phyloP scores from a whole-genome alignment of 768 basidiomycete genomes.

The Neoboletus magnificus region DNA sequence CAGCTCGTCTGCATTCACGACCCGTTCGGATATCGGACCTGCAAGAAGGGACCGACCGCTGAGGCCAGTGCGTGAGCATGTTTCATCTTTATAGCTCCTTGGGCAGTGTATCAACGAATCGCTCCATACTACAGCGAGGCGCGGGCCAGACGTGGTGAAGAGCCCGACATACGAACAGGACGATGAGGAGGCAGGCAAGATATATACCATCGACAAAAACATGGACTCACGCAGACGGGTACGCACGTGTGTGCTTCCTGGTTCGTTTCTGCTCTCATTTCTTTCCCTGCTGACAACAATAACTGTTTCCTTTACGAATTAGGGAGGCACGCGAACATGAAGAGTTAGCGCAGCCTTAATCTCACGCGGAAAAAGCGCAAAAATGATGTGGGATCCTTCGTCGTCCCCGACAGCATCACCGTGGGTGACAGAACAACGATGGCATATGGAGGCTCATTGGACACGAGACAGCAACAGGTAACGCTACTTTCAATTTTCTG shows the following conservation, averaged over 20 bases:
- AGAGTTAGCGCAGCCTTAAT: conserved; percentile 78
- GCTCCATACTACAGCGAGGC: conserved; percentile 71
- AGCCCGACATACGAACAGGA: conserved; percentile 92
- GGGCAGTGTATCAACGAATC: too few species aligned
- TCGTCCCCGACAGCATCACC: conserved; percentile 90
- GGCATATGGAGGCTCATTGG: conserved; percentile 76
- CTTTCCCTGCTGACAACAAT: not conserved
- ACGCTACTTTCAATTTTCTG: conserved; percentile 15
- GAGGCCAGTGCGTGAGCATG: conserved; percentile 89
- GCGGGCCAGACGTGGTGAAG: conserved; percentile 82
- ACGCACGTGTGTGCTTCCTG: conserved; percentile 62
- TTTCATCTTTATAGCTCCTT: too few species aligned
- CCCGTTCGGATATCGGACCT: conserved; percentile 97
- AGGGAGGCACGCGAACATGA: conserved; percentile 76
- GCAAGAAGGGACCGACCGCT: conserved; percentile 92
- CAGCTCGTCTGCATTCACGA: conserved; percentile 96
- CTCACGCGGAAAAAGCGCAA: conserved; percentile 88
- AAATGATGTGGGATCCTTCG: conserved; percentile 81
- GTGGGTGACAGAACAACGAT: conserved; percentile 77
- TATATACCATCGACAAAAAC: conserved; percentile 88
- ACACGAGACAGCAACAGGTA: conserved; percentile 73
- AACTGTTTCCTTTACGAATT: not conserved
- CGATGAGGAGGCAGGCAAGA: conserved; percentile 95
- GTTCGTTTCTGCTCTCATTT: conserved; percentile 36
- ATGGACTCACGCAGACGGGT: conserved; percentile 85